Evolutionary conservation across 1,139 yeast genomes (phyloP), one percentile per base, ranked within the genome.

Genomic region (Yamadazyma atmosphaerica): DNA sequence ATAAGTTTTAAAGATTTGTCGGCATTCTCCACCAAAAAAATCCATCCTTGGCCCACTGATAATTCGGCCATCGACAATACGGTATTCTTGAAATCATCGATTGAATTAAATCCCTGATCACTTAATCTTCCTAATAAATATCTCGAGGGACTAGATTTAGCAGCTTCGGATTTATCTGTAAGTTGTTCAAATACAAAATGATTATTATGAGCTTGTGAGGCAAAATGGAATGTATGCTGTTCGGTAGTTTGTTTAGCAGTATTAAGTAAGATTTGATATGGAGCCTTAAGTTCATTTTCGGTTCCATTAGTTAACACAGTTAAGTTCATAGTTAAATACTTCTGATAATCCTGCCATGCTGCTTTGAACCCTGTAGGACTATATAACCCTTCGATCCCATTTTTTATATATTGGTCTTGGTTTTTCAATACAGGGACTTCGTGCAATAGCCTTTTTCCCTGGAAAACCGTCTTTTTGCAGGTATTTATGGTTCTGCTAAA

Each of bases 201-300:
- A 67, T 92, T 92, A 66, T 89, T 90, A 65, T 86, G 95, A 2
- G 90, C 83, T 60, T 86, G 96, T 4, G 96, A 86, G 10, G 98
- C 97, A 56, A 74, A 79, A 65, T 89, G 94, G 72, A 84, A 90
- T 11, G 85, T 68, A 42, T 80, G 79, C 30, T 90, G 84, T 52
- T 79, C 79, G 30, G 82, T 79, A 24, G 86, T 73, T 50, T 79
- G 80, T 53, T 79, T 77, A 7, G 94, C 86, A 1, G 95, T 81
- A 51, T 81, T 77, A 44, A 86, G 69, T 49, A 88, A 63, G 45
- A 89, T 81, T 46, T 86, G 88, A 59, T 85, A 82, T 3, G 97
- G 94, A 15, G 76, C 68, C 57, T 87, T 78, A 9, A 86, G 74
- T 62, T 89, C 97, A 58, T 81, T 76, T 45, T 81, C 84, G 1